Percentiles rank a stretch among this genome's conserved stretches.
phyloP scores from a whole-genome alignment of 1,284 basidiomycete species.

The Microbotryum lychnidis-dioicae region DNA sequence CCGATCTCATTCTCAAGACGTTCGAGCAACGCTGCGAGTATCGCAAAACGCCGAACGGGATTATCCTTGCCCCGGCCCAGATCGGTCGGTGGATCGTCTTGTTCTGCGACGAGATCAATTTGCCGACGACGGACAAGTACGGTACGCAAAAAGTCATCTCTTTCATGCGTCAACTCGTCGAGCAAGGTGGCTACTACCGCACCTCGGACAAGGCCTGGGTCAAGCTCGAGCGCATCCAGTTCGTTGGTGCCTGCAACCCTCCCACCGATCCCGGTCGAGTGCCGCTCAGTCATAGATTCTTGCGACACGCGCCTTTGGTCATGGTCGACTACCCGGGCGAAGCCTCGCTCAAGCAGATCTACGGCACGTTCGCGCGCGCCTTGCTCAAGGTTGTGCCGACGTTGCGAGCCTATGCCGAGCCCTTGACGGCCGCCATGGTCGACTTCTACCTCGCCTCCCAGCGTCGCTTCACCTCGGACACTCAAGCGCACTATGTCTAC shows the following conservation, averaged over 20 bases:
- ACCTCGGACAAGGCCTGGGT: conserved; percentile 95
- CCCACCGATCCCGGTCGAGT: conserved; percentile 99
- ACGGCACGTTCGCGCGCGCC: conserved; percentile 96
- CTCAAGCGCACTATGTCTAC: conserved; percentile 98
- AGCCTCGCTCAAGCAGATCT: conserved; percentile 94
- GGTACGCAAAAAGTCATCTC: conserved; percentile 98
- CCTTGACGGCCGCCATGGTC: conserved; percentile 97
- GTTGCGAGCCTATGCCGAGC: conserved; percentile 83
- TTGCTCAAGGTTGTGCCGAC: conserved; percentile 92
- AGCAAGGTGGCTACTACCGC: conserved; percentile 91
- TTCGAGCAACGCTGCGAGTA: conserved; percentile 99
- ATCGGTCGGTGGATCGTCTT: conserved; percentile 97
- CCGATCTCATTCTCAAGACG: conserved; percentile 94
- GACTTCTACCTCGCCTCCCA: conserved; percentile 90
- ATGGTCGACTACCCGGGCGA: conserved; percentile 99
- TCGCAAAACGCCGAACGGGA: conserved; percentile 93
- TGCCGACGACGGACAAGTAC: conserved; percentile 95
- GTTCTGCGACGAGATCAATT: conserved; percentile 99
- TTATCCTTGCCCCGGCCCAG: conserved; percentile 84
- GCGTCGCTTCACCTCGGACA: conserved; percentile 85
- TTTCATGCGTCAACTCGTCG: conserved; percentile 94
- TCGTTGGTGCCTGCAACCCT: conserved; percentile 98
- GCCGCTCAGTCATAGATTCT: conserved; percentile 92
- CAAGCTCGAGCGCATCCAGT: conserved; percentile 93
- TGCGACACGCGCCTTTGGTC: conserved; percentile 94